Percentiles rank a stretch among this genome's conserved stretches.
Conservation (phyloP, 2,329 filamentous ascomycete genomes). For the Huntiella savannae region DNA sequence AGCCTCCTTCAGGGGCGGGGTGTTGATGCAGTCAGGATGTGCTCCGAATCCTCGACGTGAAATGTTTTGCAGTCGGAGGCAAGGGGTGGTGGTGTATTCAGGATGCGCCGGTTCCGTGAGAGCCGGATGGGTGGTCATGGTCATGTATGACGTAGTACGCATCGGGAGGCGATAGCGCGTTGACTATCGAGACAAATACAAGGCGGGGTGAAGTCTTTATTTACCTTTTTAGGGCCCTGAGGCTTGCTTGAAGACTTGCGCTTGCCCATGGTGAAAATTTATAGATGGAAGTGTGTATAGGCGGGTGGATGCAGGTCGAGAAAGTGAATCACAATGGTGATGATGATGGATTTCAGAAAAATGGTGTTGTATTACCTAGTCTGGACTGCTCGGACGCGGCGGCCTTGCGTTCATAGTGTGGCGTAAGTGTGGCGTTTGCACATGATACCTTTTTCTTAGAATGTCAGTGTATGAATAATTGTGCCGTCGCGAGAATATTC, state of each 20-base stretch:
- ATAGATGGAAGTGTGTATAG: neutral
- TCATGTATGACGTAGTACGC: neutral
- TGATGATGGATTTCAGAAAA: neutral
- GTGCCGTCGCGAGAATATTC: too few species aligned
- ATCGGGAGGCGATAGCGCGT: neutral
- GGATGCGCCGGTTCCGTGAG: too few species aligned
- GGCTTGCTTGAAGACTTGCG: slow-evolving; percentile 77
- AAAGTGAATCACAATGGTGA: too few species aligned
- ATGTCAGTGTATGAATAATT: too few species aligned
- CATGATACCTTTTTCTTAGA: too few species aligned
- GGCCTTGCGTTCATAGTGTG: too few species aligned
- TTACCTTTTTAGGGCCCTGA: slow-evolving; percentile 63
- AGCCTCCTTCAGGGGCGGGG: neutral
- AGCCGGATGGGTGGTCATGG: neutral
- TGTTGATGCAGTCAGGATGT: neutral
- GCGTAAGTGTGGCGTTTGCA: too few species aligned
- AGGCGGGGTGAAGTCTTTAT: slow-evolving; percentile 10
- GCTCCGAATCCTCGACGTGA: neutral
- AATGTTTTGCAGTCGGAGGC: neutral
- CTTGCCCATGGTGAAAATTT: slow-evolving; percentile 48
- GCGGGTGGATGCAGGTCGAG: too few species aligned
- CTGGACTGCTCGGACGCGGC: too few species aligned
- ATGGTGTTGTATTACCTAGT: neutral
- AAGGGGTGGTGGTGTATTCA: too few species aligned
- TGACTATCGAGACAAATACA: neutral